phyloP scores from a whole-genome alignment of 2,329 filamentous ascomycete species.

The Coniochaeta pulveracea region DNA sequence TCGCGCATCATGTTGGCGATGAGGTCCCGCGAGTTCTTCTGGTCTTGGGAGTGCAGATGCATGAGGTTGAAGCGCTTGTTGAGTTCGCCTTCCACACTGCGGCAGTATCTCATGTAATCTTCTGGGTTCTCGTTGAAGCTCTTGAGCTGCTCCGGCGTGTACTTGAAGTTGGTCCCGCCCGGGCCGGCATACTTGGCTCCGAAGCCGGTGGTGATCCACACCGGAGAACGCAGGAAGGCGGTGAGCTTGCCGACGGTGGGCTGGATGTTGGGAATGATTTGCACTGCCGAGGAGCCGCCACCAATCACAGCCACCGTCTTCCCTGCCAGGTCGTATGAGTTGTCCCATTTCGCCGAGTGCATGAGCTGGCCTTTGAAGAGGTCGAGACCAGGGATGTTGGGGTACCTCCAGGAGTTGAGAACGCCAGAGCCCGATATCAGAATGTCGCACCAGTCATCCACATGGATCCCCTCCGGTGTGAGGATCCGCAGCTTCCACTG shows the following conservation, averaged over 20 bases:
- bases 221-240: constrained; percentile 5
- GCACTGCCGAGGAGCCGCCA: constrained; percentile 17
- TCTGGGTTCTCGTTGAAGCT: constrained; percentile 26
- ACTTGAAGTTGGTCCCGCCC: constrained; percentile 25
- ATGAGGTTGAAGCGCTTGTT: constrained; percentile 28
- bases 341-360: constrained; percentile 18
- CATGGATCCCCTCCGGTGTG: constrained; percentile 9
- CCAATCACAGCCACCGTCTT: constrained; percentile 20
- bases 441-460: constrained; percentile 10
- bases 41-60: constrained; percentile 14
- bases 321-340: constrained; percentile 9
- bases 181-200: constrained; percentile 17
- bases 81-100: constrained; percentile 28
- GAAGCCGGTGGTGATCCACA: constrained; percentile 14
- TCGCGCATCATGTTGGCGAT: constrained; percentile 24
- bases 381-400: constrained; percentile 19
- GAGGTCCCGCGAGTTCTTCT: constrained; percentile 22
- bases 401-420: constrained; percentile 15
- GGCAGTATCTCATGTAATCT: constrained; percentile 27
- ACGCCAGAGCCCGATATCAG: constrained; percentile 10
- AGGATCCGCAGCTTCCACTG: constrained; percentile 21
- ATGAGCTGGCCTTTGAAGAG: constrained; percentile 16
- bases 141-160: constrained; percentile 21
- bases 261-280: constrained; percentile 15
- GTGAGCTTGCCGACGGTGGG: constrained; percentile 1